Percentiles rank a stretch among this genome's conserved stretches.
These are phyloP conservation scores for Epicoccum sorghinum DNA, from an alignment of 2,329 filamentous ascomycete genomes.

Conservation along the genomic window DNA sequence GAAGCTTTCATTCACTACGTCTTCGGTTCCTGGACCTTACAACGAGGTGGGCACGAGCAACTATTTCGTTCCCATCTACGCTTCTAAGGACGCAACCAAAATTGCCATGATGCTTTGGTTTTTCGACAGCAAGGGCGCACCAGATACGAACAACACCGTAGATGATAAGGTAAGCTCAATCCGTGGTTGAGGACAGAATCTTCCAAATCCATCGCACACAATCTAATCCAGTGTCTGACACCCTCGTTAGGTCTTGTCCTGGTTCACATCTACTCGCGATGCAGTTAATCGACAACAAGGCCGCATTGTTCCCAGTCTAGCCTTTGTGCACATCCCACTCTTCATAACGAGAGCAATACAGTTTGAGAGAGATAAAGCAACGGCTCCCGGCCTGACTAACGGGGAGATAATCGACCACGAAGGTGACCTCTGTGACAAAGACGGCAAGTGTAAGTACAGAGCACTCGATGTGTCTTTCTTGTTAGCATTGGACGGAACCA, in stretches of 20 bases:
- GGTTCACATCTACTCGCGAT: conserved; percentile 31
- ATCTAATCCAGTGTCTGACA: background rate
- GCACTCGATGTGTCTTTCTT: conserved; percentile 67
- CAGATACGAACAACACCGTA: conserved; percentile 24
- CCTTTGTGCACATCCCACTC: conserved; percentile 61
- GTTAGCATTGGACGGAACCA: conserved; percentile 61
- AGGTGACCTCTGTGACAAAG: conserved; percentile 24
- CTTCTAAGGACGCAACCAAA: conserved; percentile 35
- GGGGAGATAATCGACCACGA: conserved; percentile 33
- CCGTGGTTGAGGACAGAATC: no score
- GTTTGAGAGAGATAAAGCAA: conserved; percentile 53
- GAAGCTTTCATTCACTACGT: conserved; percentile 48
- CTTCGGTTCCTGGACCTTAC: conserved; percentile 48
- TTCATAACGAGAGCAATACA: conserved; percentile 42
- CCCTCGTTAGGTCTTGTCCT: conserved; percentile 28
- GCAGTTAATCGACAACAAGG: conserved; percentile 35
- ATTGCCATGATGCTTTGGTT: conserved; percentile 69
- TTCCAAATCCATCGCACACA: no score
- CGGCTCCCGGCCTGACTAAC: conserved; percentile 49
- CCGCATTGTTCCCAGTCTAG: conserved; percentile 55
- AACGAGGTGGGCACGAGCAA: conserved; percentile 53
- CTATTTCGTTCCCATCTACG: conserved; percentile 61
- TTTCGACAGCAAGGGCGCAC: conserved; percentile 61
- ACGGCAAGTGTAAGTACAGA: conserved; percentile 41
- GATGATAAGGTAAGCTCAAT: conserved; percentile 26